A percentile compares a stretch with the other conserved stretches of the same genome.
Conservation (phyloP, 768 basidiomycete genomes). For the Rossbeevera mucosa region DNA sequence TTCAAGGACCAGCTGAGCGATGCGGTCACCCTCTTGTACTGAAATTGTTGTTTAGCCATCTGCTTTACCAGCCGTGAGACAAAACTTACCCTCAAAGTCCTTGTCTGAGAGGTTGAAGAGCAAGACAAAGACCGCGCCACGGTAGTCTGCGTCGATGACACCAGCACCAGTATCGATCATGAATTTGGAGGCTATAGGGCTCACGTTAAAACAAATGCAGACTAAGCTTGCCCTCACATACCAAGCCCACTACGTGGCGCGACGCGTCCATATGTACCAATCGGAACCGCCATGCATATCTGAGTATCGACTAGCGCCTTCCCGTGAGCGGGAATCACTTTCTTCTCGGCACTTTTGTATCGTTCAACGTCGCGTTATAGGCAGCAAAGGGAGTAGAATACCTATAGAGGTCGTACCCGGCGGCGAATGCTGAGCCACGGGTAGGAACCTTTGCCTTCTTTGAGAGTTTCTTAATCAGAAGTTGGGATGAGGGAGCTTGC, state of each 20-base stretch:
- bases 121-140: conserved; percentile 85
- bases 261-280: conserved; percentile 92
- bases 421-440: conserved; percentile 79
- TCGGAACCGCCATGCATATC: conserved; percentile 88
- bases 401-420: conserved; percentile 96
- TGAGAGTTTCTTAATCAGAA: conserved; percentile 83
- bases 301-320: conserved; percentile 92
- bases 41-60: not conserved
- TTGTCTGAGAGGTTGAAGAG: conserved; percentile 89
- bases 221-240: conserved; percentile 35
- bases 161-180: conserved; percentile 98
- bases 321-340: conserved; percentile 79
- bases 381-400: conserved; percentile 24
- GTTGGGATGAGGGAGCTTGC: conserved; percentile 39
- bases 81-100: conserved; percentile 72
- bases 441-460: conserved; percentile 81
- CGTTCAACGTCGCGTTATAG: conserved; percentile 1
- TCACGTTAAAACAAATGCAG: not conserved
- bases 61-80: not conserved
- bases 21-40: conserved; percentile 93
- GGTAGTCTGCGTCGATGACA: conserved; percentile 95
- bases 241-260: conserved; percentile 95
- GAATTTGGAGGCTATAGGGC: conserved; percentile 78
- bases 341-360: conserved; percentile 68
- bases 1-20: conserved; percentile 94